Evolutionary conservation across 805 yeast genomes (phyloP).

Genomic region (Kluyveromyces siamensis): DNA sequence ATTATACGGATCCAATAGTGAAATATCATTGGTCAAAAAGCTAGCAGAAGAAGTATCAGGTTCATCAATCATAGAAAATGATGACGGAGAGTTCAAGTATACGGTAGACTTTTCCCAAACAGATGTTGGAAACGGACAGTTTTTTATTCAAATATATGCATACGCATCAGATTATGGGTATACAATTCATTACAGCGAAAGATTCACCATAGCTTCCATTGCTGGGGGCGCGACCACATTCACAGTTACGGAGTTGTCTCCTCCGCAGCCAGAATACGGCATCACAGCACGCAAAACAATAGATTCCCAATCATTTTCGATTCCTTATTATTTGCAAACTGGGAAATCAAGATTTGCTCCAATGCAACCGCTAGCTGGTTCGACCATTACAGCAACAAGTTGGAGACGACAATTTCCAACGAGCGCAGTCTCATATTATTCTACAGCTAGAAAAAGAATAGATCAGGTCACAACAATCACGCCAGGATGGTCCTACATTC

Average conservation of each 20-base stretch:
- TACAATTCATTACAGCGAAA: conserved; percentile 57
- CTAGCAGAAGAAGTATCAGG: conserved; percentile 26
- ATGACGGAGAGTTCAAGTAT: conserved; percentile 27
- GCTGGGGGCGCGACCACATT: conserved; percentile 44
- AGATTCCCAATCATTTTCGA: conserved; percentile 44
- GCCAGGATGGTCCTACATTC: conserved; percentile 74
- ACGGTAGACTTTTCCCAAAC: conserved; percentile 36
- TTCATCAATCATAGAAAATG: conserved; percentile 15
- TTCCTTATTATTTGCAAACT: conserved; percentile 72
- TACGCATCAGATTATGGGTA: conserved; percentile 30
- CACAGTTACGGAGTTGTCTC: conserved; percentile 38
- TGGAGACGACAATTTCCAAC: conserved; percentile 64
- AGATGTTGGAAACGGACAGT: conserved; percentile 55
- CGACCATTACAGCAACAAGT: conserved; percentile 53
- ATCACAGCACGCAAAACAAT: conserved; percentile 32
- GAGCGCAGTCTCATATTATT: conserved; percentile 54
- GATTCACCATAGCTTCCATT: conserved; percentile 66
- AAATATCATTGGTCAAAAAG: conserved; percentile 34
- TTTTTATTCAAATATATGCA: conserved; percentile 63
- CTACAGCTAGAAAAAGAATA: conserved; percentile 30
- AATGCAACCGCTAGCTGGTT: conserved; percentile 84
- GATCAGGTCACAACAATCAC: conserved; percentile 58
- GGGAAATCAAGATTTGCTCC: conserved; percentile 80
- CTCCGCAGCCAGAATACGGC: conserved; percentile 34
- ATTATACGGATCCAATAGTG: conserved; percentile 57